A percentile compares a stretch with the other conserved stretches of the same genome.
These are phyloP conservation scores for Zymoseptoria brevis DNA, from an alignment of 2,329 filamentous ascomycete genomes.

Conservation along the genomic window DNA sequence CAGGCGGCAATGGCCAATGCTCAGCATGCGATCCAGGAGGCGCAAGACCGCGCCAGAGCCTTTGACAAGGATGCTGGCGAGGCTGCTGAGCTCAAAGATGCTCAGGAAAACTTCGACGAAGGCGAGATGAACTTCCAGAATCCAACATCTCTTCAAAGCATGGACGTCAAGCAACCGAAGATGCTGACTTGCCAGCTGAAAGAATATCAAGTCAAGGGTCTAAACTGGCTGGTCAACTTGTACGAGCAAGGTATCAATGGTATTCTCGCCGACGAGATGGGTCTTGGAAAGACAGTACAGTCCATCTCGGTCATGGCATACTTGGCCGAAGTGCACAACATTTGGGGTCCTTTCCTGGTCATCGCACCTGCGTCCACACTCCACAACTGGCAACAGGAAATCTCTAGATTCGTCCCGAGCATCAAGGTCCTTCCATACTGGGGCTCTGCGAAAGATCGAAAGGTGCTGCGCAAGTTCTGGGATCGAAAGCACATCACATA, in stretches of 20 bases:
- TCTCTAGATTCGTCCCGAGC: constrained; percentile 84
- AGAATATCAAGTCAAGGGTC: constrained; percentile 97
- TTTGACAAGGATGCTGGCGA: constrained; percentile 67
- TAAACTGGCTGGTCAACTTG: constrained; percentile 97
- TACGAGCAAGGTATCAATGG: constrained; percentile 99
- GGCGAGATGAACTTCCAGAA: constrained; percentile 99
- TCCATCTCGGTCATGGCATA: constrained; percentile 99
- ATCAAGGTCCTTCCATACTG: constrained; percentile 96
- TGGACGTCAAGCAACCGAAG: constrained; percentile 89
- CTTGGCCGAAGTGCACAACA: constrained; percentile 91
- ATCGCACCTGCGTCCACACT: constrained; percentile 92
- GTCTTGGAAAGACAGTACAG: constrained; percentile 97
- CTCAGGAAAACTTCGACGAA: constrained; percentile 61
- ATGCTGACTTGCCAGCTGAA: constrained; percentile 91
- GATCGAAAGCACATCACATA: constrained; percentile 97
- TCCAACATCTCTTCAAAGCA: constrained; percentile 85
- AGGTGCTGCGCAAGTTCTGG: constrained; percentile 97
- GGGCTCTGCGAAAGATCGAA: constrained; percentile 89
- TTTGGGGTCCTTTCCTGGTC: constrained; percentile 96
- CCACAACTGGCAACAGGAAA: constrained; percentile 99
- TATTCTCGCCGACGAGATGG: constrained; percentile 98
- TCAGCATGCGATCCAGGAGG: constrained; percentile 89
- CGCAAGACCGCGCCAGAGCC: constrained; percentile 81
- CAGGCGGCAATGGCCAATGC: constrained; percentile 90
- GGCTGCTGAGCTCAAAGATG: constrained; percentile 40